Percentiles rank a stretch among this genome's conserved stretches.
Evolutionary conservation across 352 stramenopile species (phyloP).

Genomic region (Thalassiosira mediterranea): DNA sequence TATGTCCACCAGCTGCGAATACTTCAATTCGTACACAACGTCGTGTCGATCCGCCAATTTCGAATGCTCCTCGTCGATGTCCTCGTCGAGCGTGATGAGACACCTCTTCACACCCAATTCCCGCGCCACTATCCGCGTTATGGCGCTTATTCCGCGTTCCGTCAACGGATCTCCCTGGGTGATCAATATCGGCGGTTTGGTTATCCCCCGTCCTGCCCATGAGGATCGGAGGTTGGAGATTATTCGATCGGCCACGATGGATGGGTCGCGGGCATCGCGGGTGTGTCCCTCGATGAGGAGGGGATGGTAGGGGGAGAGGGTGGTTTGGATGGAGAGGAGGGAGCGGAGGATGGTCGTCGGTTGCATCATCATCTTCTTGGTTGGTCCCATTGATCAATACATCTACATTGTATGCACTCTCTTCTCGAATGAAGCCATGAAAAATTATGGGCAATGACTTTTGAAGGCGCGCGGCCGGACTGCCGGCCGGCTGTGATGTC

Average conservation of each 20-base stretch:
- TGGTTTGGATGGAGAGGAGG: constrained; percentile 24
- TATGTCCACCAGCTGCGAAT: constrained; percentile 41
- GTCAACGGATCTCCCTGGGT: constrained; percentile 59
- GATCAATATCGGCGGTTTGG: constrained; percentile 43
- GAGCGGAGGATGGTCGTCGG: constrained; percentile 21
- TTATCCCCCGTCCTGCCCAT: constrained; percentile 17
- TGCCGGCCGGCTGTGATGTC: no score
- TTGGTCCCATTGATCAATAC: no score
- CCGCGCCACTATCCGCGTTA: constrained; percentile 33
- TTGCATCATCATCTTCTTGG: no score
- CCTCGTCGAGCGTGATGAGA: constrained; percentile 40
- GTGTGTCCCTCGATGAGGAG: constrained; percentile 35
- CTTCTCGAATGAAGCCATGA: no score
- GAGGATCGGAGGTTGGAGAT: constrained; percentile 16
- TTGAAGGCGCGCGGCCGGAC: no score
- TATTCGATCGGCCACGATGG: constrained; percentile 21
- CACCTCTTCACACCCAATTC: constrained; percentile 38
- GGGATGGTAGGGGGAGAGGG: constrained; percentile 30
- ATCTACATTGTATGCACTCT: no score
- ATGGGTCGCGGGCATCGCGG: constrained; percentile 24
- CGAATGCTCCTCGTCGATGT: constrained; percentile 45
- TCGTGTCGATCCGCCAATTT: constrained; percentile 38
- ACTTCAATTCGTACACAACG: constrained; percentile 51
- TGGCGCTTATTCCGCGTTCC: constrained; percentile 40
- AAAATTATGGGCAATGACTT: no score